Base-by-base conservation (phyloP, 2,329 filamentous ascomycete species). In the Cryphonectria japonica region DNA sequence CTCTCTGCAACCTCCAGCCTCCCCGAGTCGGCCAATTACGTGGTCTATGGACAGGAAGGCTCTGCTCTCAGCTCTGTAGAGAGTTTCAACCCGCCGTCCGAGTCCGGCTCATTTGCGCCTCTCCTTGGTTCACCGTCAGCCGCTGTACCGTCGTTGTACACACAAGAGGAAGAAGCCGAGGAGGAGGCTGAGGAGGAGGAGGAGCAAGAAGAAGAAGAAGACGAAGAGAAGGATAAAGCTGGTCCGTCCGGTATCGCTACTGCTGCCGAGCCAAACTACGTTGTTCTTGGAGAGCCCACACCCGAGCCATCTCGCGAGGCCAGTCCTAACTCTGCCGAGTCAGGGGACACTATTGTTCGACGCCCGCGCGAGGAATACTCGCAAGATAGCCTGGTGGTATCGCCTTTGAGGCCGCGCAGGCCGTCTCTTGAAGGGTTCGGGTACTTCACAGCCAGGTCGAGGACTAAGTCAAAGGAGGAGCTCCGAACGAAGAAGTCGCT, bases 361-460 rank as follows among this genome's bases (percentile, higher is more conserved):
- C 76, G 26, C 13, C 73, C 80, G 1, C 82, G 81, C 7, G 79
- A 80, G 29, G 83, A 84, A 69, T 90, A 87, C 76, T 91, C 89
- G 0, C 87, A 88, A 73, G 89, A 91, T 75, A 91, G 88, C 73
- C 80, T 91, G 41, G 76, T 87, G 16, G 86, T 91, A 19, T 82
- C 86, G 11, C 88, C 89, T 0, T 79, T 91, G 26, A 82, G 83
- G 62, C 83, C 86, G 11, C 79, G 79, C 68, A 84, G 82, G 75
- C 80, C 79, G 34, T 86, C 86, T 1, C 81, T 81, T 62, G 87
- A 89, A 63, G 82, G 80, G 32, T 80, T 86, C 39, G 83, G 83
- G 4, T 83, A 86, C 72, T 83, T 83, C 75, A 86, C 83, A 75
- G 82, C 84, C 46, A 80, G 82, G 43, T 89, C 88, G 8, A 82